Base-by-base conservation (phyloP, 176 grass and related monocot species). In the Aegilops bicornis region DNA sequence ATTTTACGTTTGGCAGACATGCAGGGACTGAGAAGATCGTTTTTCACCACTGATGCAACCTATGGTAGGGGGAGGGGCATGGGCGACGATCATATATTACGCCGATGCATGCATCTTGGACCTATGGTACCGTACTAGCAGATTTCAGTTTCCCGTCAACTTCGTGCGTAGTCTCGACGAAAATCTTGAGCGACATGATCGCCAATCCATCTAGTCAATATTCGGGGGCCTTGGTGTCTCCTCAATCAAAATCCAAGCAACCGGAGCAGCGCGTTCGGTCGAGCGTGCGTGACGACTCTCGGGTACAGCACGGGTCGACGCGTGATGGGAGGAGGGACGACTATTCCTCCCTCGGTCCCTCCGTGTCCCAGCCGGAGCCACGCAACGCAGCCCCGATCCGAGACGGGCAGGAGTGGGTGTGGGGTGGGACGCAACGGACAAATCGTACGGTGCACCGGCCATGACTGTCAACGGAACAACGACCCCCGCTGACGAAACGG, bases 91-190 rank as follows among this genome's bases (percentile, higher is more conserved):
- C 45, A 48, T 15, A 13, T 45, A 10, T 45, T 12, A 45, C 45
- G 45, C 13, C 11, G 45, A 48, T 48, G 45, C 45, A 48, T 48
- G 45, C 45, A 48, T 15, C 48, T 5, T 33, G 32, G 32, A 33
- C 32, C 32, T 33, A 33, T 33, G 32, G 35, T 7, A 37, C 6
- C 7, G 45, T 79, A 25, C 69, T 71, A 52, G 48, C 48, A 65
- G 60, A 70, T 61, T 86, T 85, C 83, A 48, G 83, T 76, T 86
- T 64, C 70, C 62, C 29, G 64, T 86, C 83, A 13, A 77, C 83
- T 71, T 90, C 35, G 35, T 35, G 6, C 35, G 35, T 37, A 37
- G 7, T 37, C 36, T 37, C 7, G 36, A 37, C 36, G 36, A 37
- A 37, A 37, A 37, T 37, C 36, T 37, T 37, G 36, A 37, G 36